A percentile compares a stretch with the other conserved stretches of the same genome.
These are phyloP conservation scores for Corylus heterophylla DNA, from an alignment of 306 rosid genomes.

Conservation along the genomic window DNA sequence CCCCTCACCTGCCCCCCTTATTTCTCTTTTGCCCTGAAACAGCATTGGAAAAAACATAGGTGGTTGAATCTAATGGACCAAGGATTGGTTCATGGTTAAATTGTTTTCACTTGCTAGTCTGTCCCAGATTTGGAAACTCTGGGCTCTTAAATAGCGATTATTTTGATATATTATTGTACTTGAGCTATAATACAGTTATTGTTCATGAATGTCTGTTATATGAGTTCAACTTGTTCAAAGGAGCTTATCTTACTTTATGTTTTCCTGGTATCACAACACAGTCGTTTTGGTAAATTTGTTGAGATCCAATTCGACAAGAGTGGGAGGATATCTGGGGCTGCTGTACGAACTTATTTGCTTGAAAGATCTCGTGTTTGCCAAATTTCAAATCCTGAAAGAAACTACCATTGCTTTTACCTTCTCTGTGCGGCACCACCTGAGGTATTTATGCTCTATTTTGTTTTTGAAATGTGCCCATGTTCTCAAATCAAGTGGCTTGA, in stretches of 20 bases:
- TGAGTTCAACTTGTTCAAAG: conserved; percentile 26
- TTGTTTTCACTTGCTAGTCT: conserved; percentile 12
- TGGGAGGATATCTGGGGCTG: conserved; percentile 99
- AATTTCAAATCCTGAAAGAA: conserved; percentile 96
- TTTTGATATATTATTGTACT: conserved; percentile 9
- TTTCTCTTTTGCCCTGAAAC: conserved; percentile 1
- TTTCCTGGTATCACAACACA: conserved; percentile 53
- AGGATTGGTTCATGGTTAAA: conserved; percentile 10
- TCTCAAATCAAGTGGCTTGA: conserved; percentile 9
- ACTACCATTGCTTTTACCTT: conserved; percentile 98
- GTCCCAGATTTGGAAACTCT: conserved; percentile 23
- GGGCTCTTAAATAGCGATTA: conserved; percentile 15
- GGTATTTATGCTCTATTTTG: conserved; percentile 49
- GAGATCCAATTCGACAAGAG: conserved; percentile 99
- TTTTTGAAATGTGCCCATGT: conserved; percentile 21
- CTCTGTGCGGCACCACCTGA: conserved; percentile 96
- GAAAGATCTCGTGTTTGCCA: conserved; percentile 99
- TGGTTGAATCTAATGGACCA: not conserved
- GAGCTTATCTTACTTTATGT: conserved; percentile 25
- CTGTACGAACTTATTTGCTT: conserved; percentile 89
- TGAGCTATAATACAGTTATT: not conserved
- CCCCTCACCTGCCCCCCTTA: not conserved
- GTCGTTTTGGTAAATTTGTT: conserved; percentile 99
- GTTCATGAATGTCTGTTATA: conserved; percentile 1
- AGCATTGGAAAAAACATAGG: not conserved